Conservation (phyloP, 2,329 filamentous ascomycete species). For the Dendrostoma leiphaemia region DNA sequence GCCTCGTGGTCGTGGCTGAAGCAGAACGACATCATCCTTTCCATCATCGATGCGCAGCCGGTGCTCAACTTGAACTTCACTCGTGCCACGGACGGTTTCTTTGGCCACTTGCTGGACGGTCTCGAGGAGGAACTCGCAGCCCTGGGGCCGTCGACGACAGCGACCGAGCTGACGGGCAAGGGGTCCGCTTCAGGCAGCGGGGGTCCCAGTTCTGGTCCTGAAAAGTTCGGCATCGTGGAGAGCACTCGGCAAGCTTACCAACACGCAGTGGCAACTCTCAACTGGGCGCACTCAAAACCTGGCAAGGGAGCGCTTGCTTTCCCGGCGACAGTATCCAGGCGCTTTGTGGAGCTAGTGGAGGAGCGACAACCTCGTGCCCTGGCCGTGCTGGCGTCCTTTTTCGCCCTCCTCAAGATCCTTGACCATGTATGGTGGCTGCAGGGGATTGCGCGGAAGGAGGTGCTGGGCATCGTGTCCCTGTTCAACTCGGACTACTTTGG, state of each 20-base stretch:
- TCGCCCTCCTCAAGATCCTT: slow-evolving; percentile 61
- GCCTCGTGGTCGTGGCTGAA: slow-evolving; percentile 64
- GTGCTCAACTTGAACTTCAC: slow-evolving; percentile 59
- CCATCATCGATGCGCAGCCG: slow-evolving; percentile 63
- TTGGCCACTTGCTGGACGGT: slow-evolving; percentile 57
- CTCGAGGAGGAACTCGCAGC: slow-evolving; percentile 53
- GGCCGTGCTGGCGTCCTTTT: slow-evolving; percentile 64
- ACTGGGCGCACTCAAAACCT: slow-evolving; percentile 63
- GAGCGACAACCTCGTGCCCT: slow-evolving; percentile 59
- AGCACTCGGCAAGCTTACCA: slow-evolving; percentile 55
- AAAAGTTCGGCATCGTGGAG: slow-evolving; percentile 22
- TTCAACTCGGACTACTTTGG: slow-evolving; percentile 54
- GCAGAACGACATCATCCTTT: slow-evolving; percentile 53
- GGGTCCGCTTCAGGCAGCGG: slow-evolving; percentile 5
- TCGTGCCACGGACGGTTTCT: slow-evolving; percentile 53
- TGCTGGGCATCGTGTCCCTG: slow-evolving; percentile 60
- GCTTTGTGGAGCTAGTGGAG: slow-evolving; percentile 59
- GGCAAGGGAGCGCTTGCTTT: slow-evolving; percentile 59
- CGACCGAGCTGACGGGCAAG: slow-evolving; percentile 11
- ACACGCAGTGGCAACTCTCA: slow-evolving; percentile 63
- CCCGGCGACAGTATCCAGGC: slow-evolving; percentile 62
- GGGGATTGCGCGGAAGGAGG: slow-evolving; percentile 63
- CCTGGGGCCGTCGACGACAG: slow-evolving; percentile 22
- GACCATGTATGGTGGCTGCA: slow-evolving; percentile 68
- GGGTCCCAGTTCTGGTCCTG: slow-evolving; percentile 21